Evolutionary conservation across 805 yeast species (phyloP).

Genomic region (Lipomyces spencermartinsiae): DNA sequence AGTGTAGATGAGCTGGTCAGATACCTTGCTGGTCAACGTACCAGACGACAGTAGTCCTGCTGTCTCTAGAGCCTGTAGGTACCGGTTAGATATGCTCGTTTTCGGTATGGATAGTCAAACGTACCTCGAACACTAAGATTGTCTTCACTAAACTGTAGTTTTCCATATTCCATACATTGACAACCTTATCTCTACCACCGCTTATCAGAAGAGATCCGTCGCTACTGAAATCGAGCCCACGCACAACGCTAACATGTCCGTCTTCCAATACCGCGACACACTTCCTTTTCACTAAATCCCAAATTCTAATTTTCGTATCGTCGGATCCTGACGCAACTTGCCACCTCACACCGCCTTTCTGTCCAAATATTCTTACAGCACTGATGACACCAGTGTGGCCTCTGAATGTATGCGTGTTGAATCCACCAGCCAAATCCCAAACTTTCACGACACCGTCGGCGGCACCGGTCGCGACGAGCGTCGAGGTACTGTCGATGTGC

Average conservation of each 20-base stretch:
- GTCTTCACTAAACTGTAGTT: constrained; percentile 66
- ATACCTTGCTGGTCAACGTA: constrained; percentile 12
- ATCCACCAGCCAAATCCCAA: constrained; percentile 90
- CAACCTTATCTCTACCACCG: constrained; percentile 90
- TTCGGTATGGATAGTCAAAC: background rate
- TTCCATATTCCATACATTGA: constrained; percentile 62
- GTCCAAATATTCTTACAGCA: constrained; percentile 76
- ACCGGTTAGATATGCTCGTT: background rate
- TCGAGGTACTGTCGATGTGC: constrained; percentile 77
- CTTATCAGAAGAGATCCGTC: constrained; percentile 65
- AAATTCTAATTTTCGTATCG: constrained; percentile 60
- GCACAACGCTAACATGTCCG: constrained; percentile 84
- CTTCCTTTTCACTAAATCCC: constrained; percentile 75
- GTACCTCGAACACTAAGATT: constrained; percentile 66
- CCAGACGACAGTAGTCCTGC: constrained; percentile 45
- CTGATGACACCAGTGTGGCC: constrained; percentile 94
- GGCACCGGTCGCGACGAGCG: constrained; percentile 90
- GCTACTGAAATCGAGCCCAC: constrained; percentile 73
- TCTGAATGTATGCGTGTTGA: constrained; percentile 83
- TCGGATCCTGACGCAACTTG: constrained; percentile 75
- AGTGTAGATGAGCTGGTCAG: constrained; percentile 55
- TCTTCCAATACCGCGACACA: constrained; percentile 59
- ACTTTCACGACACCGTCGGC: constrained; percentile 92
- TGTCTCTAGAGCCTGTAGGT: constrained; percentile 44
- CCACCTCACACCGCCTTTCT: constrained; percentile 69